Conservation (phyloP, 257 asterid species). For the Solanum sparsipilum region DNA sequence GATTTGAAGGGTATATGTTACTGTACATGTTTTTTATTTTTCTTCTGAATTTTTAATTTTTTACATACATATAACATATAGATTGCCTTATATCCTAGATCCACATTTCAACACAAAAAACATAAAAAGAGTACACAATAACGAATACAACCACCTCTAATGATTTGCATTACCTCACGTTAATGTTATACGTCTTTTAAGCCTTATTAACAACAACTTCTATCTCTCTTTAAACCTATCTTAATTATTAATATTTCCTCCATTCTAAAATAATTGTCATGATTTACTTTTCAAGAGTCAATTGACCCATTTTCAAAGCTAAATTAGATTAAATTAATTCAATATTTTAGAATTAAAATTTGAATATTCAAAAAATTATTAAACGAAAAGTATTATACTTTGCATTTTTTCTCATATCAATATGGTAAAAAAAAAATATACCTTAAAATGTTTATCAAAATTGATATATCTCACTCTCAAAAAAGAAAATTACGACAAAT, state of each 20-base stretch:
- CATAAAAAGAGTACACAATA: too few species aligned
- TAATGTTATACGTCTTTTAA: too few species aligned
- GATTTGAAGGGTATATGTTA: background rate
- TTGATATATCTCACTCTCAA: too few species aligned
- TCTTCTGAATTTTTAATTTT: background rate
- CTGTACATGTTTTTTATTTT: background rate
- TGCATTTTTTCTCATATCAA: background rate
- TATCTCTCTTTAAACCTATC: background rate
- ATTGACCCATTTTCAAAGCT: background rate
- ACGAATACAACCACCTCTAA: too few species aligned
- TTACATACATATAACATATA: background rate
- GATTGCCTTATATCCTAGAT: too few species aligned
- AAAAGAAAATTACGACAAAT: too few species aligned
- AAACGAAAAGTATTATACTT: background rate
- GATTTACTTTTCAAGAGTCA: background rate
- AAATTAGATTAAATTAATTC: too few species aligned
- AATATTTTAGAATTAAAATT: background rate
- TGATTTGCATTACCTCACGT: too few species aligned
- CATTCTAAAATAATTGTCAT: background rate
- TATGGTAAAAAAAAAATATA: fast-evolving
- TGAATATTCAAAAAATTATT: background rate
- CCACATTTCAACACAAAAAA: too few species aligned
- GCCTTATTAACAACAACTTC: background rate
- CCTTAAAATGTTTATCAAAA: too few species aligned
- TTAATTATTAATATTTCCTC: background rate